These are phyloP conservation scores for Ceratobasidium sp. DNA, from an alignment of 1,284 basidiomycete genomes.

Conservation along the genomic window DNA sequence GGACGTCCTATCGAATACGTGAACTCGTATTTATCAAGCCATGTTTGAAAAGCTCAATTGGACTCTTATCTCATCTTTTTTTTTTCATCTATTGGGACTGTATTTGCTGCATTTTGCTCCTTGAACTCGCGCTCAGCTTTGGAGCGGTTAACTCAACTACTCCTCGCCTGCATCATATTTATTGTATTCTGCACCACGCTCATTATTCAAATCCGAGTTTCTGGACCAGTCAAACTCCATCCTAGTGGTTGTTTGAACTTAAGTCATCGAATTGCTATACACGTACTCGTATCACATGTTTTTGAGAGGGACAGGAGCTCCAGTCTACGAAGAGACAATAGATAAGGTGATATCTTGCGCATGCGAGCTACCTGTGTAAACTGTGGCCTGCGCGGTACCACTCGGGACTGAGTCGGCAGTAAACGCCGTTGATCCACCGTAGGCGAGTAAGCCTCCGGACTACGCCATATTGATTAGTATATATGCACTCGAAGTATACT, in stretches of 20 bases:
- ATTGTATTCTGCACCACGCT: neutral
- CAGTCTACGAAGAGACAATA: conserved; percentile 5
- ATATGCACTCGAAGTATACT: neutral
- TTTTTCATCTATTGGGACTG: neutral
- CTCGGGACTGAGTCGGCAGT: conserved; percentile 68
- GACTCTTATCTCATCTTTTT: neutral
- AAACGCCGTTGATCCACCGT: conserved; percentile 66
- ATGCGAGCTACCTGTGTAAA: conserved; percentile 65
- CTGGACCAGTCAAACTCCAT: neutral
- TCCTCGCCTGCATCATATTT: neutral
- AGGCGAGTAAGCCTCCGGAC: conserved; percentile 67
- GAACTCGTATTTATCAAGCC: neutral
- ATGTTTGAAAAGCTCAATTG: no score
- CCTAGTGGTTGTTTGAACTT: neutral
- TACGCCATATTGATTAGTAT: conserved; percentile 5
- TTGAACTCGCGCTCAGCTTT: neutral
- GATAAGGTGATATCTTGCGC: conserved; percentile 62
- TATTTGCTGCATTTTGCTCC: neutral
- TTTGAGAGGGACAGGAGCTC: neutral
- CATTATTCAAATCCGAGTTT: neutral
- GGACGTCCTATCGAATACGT: neutral
- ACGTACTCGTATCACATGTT: neutral
- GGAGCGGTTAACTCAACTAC: neutral
- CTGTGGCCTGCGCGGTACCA: conserved; percentile 65
- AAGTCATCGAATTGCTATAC: neutral